Conservation (phyloP, 1,284 basidiomycete genomes). For the Tilletia caries region DNA sequence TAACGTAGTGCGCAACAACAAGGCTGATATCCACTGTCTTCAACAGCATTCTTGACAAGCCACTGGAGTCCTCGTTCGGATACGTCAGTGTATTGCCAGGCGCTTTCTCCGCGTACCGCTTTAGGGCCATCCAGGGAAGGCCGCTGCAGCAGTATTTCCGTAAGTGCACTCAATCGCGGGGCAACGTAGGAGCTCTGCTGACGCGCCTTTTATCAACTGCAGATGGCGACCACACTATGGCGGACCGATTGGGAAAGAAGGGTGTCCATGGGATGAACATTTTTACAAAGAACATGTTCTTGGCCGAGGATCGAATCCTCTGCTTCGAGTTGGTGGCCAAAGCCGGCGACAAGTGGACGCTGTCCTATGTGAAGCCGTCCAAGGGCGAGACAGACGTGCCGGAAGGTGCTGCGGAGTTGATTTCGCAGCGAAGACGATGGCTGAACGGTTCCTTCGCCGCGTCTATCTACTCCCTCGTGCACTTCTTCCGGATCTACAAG, state of each 20-base stretch:
- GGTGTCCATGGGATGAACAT: slow-evolving; percentile 97
- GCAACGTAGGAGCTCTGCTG: neutral
- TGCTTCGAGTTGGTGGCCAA: slow-evolving; percentile 97
- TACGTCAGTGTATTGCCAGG: slow-evolving; percentile 87
- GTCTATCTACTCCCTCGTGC: slow-evolving; percentile 81
- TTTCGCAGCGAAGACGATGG: slow-evolving; percentile 89
- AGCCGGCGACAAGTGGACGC: slow-evolving; percentile 73
- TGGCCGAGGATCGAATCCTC: slow-evolving; percentile 72
- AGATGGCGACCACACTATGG: slow-evolving; percentile 76
- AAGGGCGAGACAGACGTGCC: slow-evolving; percentile 95
- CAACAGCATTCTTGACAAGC: slow-evolving; percentile 64
- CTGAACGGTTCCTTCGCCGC: slow-evolving; percentile 96
- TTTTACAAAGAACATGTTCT: slow-evolving; percentile 68
- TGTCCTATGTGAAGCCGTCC: slow-evolving; percentile 90
- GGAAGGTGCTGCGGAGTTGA: slow-evolving; percentile 73
- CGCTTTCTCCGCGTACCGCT: slow-evolving; percentile 93
- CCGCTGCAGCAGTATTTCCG: slow-evolving; percentile 95
- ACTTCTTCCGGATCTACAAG: slow-evolving; percentile 88
- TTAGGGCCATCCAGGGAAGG: slow-evolving; percentile 80
- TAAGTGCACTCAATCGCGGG: neutral
- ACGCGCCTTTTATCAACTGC: neutral
- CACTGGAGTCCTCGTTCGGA: slow-evolving; percentile 88
- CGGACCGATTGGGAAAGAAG: slow-evolving; percentile 84
- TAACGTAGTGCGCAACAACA: slow-evolving; percentile 38
- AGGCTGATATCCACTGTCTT: neutral